Evolutionary conservation across 805 yeast species (phyloP), one percentile per base, ranked within the genome.

Genomic region (Metschnikowia peoriensis): DNA sequence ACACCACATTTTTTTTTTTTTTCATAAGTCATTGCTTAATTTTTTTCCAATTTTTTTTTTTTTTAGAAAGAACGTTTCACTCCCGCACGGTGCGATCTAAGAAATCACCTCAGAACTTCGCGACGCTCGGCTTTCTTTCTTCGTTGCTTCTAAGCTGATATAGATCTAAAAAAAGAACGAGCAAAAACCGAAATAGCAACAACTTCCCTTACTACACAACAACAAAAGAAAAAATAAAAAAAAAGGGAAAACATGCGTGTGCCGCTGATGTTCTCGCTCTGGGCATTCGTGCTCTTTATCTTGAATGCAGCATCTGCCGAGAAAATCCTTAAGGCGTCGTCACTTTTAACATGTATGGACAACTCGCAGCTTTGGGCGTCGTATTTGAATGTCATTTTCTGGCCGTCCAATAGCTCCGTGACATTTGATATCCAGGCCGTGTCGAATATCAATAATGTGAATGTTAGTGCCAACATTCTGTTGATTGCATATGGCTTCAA

Each of bases 281-380:
- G 48, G 48, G 48, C 47, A 6, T 8, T 44, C 22, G 16, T 50
- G 37, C 41, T 40, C 29, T 14, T 43, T 6, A 39, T 48, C 14
- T 16, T 47, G 41, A 51, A 49, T 49, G 16, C 57, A 7, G 62
- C 56, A 7, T 32, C 51, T 8, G 74, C 67, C 27, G 56, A 41
- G 28, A 58, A 55, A 29, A 61, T 59, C 51, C 66, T 84, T 51
- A 73, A 69, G 56, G 80, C 94, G 0, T 68, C 82, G 16, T 89
- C 97, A 8, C 76, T 94, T 59, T 74, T 93, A 61, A 89, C 98
- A 39, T 94, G 99, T 75, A 92, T 91, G 96, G 86, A 84, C 41
- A 76, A 88, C 67, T 92, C 99, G 7, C 86, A 84, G 66, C 84
- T 94, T 61, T 84, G 96, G 2, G 93, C 97, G 6, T 81, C 91